Conservation (phyloP, 2,329 filamentous ascomycete species). For the Talaromyces rugulosus region DNA sequence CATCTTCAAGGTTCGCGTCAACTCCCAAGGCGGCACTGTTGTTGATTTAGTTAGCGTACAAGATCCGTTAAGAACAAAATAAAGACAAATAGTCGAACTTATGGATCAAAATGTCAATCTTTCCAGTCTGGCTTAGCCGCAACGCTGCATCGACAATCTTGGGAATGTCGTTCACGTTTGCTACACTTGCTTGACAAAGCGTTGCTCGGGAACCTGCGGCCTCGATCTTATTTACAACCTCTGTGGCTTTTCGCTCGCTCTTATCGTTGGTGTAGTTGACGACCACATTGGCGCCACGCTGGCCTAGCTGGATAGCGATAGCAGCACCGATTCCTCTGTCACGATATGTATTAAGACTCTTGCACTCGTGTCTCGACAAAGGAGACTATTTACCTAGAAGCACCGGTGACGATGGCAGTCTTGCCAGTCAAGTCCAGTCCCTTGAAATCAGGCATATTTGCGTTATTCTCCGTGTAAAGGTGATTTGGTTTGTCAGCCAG, state of each 20-base stretch:
- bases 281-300: slow-evolving; percentile 61
- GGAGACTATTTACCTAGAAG: slow-evolving; percentile 26
- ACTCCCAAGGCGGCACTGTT: background rate
- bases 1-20: background rate
- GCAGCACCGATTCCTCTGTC: slow-evolving; percentile 61
- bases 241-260: background rate
- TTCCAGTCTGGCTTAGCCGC: slow-evolving; percentile 12
- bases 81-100: slow-evolving; percentile 12
- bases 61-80: background rate
- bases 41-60: background rate
- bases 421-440: slow-evolving; percentile 18
- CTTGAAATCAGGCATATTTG: background rate
- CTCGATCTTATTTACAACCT: slow-evolving; percentile 7
- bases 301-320: slow-evolving; percentile 63
- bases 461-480: no score
- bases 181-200: slow-evolving; percentile 13
- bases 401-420: slow-evolving; percentile 30
- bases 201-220: slow-evolving; percentile 11
- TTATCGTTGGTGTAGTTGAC: slow-evolving; percentile 54
- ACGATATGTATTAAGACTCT: background rate
- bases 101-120: slow-evolving; percentile 18
- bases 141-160: slow-evolving; percentile 13
- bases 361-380: background rate
- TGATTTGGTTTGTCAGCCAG: no score
- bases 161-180: slow-evolving; percentile 11